Base-by-base conservation (phyloP, 1,284 basidiomycete species). In the Leccinum solheimii region DNA sequence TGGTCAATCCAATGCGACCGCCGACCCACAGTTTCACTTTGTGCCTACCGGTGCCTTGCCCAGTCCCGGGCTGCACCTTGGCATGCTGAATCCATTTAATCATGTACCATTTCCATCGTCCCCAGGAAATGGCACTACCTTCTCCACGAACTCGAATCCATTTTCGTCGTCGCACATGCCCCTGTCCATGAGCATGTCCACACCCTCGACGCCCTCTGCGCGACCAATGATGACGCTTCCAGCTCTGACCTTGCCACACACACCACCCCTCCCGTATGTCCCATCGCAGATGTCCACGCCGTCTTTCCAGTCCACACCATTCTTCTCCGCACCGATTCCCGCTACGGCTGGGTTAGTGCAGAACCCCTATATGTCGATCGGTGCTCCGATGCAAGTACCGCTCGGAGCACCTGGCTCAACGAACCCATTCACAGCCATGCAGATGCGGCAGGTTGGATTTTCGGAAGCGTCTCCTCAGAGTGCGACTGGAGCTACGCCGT, bases 401-500 rank as follows among this genome's bases (percentile, higher is more conserved):
- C 27, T 64, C 14, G 23, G 59, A 3, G 19, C 52, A 9, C 21
- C 30, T 7, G 61, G 54, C 8, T 5, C 56, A 23, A 56, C 51
- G 52, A 72, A 70, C 40, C 68, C 71, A 6, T 72, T 68, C 45
- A 56, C 68, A 4, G 55, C 58, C 49, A 57, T 66, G 56, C 67
- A 68, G 8, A 61, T 58, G 54, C 56, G 61, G 3, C 71, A 64
- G 34, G 23, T 38, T 3, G 53, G 43, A 0, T 67, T 64, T 32
- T 6, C 67, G 13, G 52, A 38, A 2, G 16, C 14, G 19, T 60
- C 49, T 4, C 57, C 67, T 14, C 69, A 65, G n/a, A n/a, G 55
- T 2, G 13, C 23, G 9, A 61, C 68, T 40, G 66, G 55, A 50
- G 51, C 66, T 11, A 55, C 60, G 2, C 48, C 61, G 16, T 65